phyloP scores from a whole-genome alignment of 495 filamentous ascomycete species.

The Durotheca rogersii region DNA sequence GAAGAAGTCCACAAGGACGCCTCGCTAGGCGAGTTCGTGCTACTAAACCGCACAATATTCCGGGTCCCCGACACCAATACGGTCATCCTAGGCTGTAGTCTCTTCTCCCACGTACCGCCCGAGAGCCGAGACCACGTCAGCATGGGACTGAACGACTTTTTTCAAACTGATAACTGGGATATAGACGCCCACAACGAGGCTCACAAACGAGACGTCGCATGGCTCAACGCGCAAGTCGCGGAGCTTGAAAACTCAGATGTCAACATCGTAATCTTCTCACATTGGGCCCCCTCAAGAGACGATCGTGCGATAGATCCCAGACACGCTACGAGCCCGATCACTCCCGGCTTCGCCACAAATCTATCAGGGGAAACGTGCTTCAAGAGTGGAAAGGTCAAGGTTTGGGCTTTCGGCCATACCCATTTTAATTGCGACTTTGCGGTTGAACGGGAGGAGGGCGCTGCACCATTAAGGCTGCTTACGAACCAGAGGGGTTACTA shows the following conservation, averaged over 20 bases:
- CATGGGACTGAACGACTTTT: conserved; percentile 51
- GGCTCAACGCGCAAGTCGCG: conserved; percentile 53
- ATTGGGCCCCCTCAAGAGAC: conserved; percentile 51
- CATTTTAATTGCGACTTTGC: conserved; percentile 46
- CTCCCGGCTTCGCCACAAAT: conserved; percentile 47
- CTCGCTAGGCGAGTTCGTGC: conserved; percentile 44
- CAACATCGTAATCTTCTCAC: conserved; percentile 53
- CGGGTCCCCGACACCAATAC: conserved; percentile 24
- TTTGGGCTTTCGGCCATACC: conserved; percentile 61
- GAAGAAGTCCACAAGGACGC: conserved; percentile 24
- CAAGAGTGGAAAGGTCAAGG: conserved; percentile 42
- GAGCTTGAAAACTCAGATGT: conserved; percentile 38
- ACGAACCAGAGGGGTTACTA: conserved; percentile 42
- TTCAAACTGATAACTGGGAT: conserved; percentile 48
- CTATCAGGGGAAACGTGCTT: conserved; percentile 46
- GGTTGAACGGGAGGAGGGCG: conserved; percentile 9
- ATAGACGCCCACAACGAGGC: conserved; percentile 45
- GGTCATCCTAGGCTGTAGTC: conserved; percentile 53
- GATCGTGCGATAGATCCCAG: conserved; percentile 40
- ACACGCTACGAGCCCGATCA: conserved; percentile 44
- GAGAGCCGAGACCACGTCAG: conserved; percentile 33
- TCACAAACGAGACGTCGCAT: conserved; percentile 47
- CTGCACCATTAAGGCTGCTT: conserved; percentile 15
- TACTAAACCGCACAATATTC: conserved; percentile 48
- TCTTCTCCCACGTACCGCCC: conserved; percentile 43